A percentile compares a stretch with the other conserved stretches of the same genome.
Conservation (phyloP, 2,329 filamentous ascomycete species). For the Dissoconium aciculare region DNA sequence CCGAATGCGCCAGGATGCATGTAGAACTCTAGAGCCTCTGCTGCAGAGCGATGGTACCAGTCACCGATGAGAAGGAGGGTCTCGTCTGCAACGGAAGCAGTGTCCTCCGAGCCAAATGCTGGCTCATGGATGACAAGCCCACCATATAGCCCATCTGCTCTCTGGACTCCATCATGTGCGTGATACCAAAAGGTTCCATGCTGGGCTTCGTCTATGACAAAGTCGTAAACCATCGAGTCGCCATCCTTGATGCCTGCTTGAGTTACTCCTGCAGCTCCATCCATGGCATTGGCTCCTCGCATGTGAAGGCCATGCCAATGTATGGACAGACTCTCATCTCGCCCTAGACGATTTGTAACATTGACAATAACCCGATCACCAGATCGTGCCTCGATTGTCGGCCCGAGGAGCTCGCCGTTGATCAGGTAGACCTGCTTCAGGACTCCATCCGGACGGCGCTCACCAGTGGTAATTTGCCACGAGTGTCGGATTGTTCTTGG, state of each 20-base stretch:
- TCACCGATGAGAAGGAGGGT: constrained; percentile 35
- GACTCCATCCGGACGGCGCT: constrained; percentile 31
- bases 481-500: constrained; percentile 7
- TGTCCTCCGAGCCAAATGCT: constrained; percentile 3
- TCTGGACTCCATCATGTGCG: constrained; percentile 30
- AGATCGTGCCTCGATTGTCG: constrained; percentile 34
- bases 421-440: constrained; percentile 36
- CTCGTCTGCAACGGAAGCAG: constrained; percentile 26
- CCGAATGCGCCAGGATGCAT: constrained; percentile 30
- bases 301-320: constrained; percentile 33
- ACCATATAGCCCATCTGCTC: constrained; percentile 35
- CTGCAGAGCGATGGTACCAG: constrained; percentile 34
- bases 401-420: constrained; percentile 38
- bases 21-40: constrained; percentile 31
- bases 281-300: constrained; percentile 14
- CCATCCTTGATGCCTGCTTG: constrained; percentile 14
- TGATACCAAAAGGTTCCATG: constrained; percentile 37
- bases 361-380: constrained; percentile 33
- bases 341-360: constrained; percentile 29
- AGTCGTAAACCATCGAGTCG: constrained; percentile 26
- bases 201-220: constrained; percentile 19
- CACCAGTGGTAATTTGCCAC: constrained; percentile 11
- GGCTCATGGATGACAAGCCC: constrained; percentile 34
- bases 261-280: constrained; percentile 17
- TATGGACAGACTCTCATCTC: constrained; percentile 25